Percentiles rank a stretch among this genome's conserved stretches.
Conservation (phyloP, 495 filamentous ascomycete species). For the Parmelia sp. region DNA sequence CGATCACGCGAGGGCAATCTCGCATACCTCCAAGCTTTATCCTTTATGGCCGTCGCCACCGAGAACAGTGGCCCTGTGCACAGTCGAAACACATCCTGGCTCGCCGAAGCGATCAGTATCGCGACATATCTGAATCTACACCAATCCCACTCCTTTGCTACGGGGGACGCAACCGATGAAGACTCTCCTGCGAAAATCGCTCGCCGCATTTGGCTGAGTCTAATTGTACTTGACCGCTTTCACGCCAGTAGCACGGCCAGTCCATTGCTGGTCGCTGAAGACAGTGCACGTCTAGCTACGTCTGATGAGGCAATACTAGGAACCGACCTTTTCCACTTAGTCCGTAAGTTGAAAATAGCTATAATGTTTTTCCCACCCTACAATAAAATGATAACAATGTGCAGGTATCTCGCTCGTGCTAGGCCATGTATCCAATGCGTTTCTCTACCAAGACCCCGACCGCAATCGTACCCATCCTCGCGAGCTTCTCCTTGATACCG, state of each 20-base stretch:
- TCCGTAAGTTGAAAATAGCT: conserved; percentile 44
- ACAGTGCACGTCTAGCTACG: conserved; percentile 51
- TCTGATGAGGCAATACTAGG: conserved; percentile 19
- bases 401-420: conserved; percentile 13
- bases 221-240: conserved; percentile 62
- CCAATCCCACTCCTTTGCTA: neutral
- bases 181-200: neutral
- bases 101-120: conserved; percentile 53
- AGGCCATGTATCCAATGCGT: conserved; percentile 7
- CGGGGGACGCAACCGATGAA: neutral
- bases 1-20: conserved; percentile 37
- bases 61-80: conserved; percentile 48
- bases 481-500: neutral
- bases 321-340: conserved; percentile 44
- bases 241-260: conserved; percentile 52
- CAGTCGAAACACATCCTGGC: conserved; percentile 34
- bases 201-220: conserved; percentile 58
- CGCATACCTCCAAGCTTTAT: conserved; percentile 55
- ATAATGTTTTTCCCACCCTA: neutral
- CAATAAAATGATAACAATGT: neutral
- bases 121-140: conserved; percentile 55
- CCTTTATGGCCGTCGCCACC: conserved; percentile 55
- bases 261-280: conserved; percentile 50
- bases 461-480: conserved; percentile 2
- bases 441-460: neutral